Base-by-base conservation (phyloP, 2,329 filamentous ascomycete species). In the Fusarium camptoceras region DNA sequence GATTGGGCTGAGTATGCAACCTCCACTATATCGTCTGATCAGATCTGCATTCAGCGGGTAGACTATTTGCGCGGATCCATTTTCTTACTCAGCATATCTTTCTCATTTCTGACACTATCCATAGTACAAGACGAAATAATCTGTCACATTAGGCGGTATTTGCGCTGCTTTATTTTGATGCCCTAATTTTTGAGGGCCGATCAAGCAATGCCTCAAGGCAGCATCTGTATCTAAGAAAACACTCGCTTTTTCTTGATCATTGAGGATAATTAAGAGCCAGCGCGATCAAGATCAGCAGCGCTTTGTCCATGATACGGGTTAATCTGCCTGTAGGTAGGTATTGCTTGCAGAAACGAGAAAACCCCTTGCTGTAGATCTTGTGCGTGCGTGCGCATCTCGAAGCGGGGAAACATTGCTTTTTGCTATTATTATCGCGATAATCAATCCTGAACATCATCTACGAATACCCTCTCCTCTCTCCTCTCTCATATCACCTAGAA, bases 341-440 rank as follows among this genome's bases (percentile, higher is more conserved):
- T 25, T 18, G 22, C 12, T 20, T 37, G 31, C 16, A 34, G 18
- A 20, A 14, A 30, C 12, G n/a, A 11, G 25, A 10, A 14, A 22
- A 22, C 30, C 18, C 30, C 37, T 44, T 58, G 59, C 25, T 64
- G 44, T 28, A 58, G 43, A 64, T 46, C 60, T 39, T 27, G 18
- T 22, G n/a, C 18, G 16, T 37, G 22, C 20, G 16, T 43, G n/a
- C 20, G 16, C 37, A n/a, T 18, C 10, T 43, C 14, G 22, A 58
- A 50, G 59, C 51, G 61, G 59, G 59, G 59, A 58, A 54, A 49
- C 30, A 20, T 50, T 64, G 44, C 61, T 49, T 64, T n/a, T 64
- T 24, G 7, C 24, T n/a, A 30, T 34, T 9, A 25, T 53, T 30
- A 42, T 30, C 27, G 6, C 12, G 6, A 46, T 20, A 5, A 31